Percentiles rank a stretch among this genome's conserved stretches.
Evolutionary conservation across 305 asterid species (phyloP).

Genomic region (Fraxinus sp.): DNA sequence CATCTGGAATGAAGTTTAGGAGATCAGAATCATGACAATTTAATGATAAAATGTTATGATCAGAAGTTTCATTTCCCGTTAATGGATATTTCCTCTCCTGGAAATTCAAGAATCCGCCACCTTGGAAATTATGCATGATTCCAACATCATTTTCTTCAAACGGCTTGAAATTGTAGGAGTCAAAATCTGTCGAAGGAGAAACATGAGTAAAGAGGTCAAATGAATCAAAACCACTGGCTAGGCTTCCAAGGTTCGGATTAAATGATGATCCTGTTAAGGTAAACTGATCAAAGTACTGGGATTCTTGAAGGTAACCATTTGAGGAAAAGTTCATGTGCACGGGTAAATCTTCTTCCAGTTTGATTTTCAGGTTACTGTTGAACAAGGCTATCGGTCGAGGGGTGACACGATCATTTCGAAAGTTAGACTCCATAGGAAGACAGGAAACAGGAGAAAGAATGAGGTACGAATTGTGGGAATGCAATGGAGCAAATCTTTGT

Average conservation of each 20-base stretch:
- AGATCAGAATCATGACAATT: slow-evolving; percentile 29
- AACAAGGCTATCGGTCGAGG: slow-evolving; percentile 29
- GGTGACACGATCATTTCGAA: slow-evolving; percentile 28
- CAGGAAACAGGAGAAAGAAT: slow-evolving; percentile 24
- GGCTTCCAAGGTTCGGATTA: slow-evolving; percentile 38
- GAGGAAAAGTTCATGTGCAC: slow-evolving; percentile 33
- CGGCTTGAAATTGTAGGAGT: slow-evolving; percentile 39
- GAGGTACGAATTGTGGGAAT: slow-evolving; percentile 1
- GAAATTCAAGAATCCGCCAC: slow-evolving; percentile 33
- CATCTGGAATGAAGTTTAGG: slow-evolving; percentile 47
- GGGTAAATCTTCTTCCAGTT: slow-evolving; percentile 44
- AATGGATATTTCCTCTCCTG: slow-evolving; percentile 27
- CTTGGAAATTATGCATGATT: slow-evolving; percentile 39
- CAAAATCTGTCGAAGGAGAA: slow-evolving; percentile 28
- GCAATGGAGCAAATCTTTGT: slow-evolving; percentile 24
- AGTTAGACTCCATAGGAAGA: slow-evolving; percentile 52
- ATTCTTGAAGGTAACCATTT: slow-evolving; percentile 52
- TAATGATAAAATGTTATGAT: slow-evolving; percentile 8
- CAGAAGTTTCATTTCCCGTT: slow-evolving; percentile 24
- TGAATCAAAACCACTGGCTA: slow-evolving; percentile 36
- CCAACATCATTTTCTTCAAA: slow-evolving; percentile 36
- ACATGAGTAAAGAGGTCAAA: slow-evolving; percentile 44
- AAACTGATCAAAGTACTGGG: slow-evolving; percentile 43
- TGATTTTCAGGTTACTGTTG: slow-evolving; percentile 38
- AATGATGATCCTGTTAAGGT: slow-evolving; percentile 31